Conservation (phyloP, 1,284 basidiomycete genomes). For the Ustilago nuda region DNA sequence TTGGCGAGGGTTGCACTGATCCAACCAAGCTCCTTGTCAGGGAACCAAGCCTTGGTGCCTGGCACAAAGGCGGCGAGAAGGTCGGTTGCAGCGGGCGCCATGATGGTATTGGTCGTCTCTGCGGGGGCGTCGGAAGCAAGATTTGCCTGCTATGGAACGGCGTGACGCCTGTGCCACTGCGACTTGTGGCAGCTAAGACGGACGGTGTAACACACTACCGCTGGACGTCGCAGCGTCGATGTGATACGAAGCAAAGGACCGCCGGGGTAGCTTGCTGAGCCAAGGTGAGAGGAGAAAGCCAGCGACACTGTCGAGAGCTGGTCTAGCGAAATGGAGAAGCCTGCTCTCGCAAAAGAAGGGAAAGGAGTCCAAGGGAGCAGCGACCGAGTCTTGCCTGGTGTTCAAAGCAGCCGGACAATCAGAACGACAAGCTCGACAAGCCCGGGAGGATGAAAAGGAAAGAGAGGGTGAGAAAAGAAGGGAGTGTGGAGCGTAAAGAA, state of each 20-base stretch:
- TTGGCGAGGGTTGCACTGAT: slow-evolving; percentile 84
- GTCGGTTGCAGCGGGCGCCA: slow-evolving; percentile 52
- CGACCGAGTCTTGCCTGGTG: slow-evolving; percentile 12
- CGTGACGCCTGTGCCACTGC: slow-evolving; percentile 1
- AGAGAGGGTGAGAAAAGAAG: slow-evolving; percentile 4
- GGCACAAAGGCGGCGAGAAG: slow-evolving; percentile 66
- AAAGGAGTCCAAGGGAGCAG: slow-evolving; percentile 7
- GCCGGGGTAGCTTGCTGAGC: slow-evolving; percentile 31
- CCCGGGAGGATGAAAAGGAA: slow-evolving; percentile 10
- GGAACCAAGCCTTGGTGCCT: slow-evolving; percentile 75
- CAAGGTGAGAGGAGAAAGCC: not conserved
- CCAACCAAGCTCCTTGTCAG: slow-evolving; percentile 93
- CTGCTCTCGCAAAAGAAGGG: slow-evolving; percentile 27
- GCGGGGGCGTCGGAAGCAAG: not conserved
- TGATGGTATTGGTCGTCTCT: slow-evolving; percentile 7
- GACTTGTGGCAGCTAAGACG: slow-evolving; percentile 8
- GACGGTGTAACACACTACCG: not conserved
- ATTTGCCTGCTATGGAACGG: not conserved
- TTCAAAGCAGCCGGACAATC: slow-evolving; percentile 9
- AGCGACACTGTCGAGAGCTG: slow-evolving; percentile 10
- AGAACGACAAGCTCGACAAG: slow-evolving; percentile 15
- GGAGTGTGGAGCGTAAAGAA: slow-evolving; percentile 5
- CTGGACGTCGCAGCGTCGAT: not conserved
- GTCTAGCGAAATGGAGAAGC: slow-evolving; percentile 25
- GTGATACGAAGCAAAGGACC: slow-evolving; percentile 13